A percentile compares a stretch with the other conserved stretches of the same genome.
Conservation (phyloP, 495 filamentous ascomycete genomes). For the Aspergillus diversus region DNA sequence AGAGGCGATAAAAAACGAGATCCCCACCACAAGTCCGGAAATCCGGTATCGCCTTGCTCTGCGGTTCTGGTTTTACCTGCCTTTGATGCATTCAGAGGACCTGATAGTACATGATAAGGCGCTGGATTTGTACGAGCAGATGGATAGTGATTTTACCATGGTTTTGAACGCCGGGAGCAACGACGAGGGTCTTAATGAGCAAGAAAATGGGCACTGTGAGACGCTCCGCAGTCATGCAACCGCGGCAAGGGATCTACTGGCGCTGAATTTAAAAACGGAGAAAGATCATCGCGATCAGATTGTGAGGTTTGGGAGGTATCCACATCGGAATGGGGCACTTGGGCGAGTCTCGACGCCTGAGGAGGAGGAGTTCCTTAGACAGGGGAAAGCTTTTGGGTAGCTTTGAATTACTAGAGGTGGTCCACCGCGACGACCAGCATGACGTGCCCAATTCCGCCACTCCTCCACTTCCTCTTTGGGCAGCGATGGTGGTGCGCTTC, state of each 20-base stretch:
- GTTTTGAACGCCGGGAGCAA: not conserved
- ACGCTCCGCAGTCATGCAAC: not conserved
- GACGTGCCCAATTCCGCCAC: no score
- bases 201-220: not conserved
- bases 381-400: slow-evolving; percentile 13
- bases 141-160: slow-evolving; percentile 3
- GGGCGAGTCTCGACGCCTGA: slow-evolving; percentile 7
- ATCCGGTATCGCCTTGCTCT: slow-evolving; percentile 33
- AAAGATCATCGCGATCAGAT: slow-evolving; percentile 20
- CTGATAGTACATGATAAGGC: slow-evolving; percentile 31
- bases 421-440: no score
- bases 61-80: slow-evolving; percentile 39
- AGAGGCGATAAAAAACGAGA: slow-evolving; percentile 21
- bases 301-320: slow-evolving; percentile 15
- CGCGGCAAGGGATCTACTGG: not conserved
- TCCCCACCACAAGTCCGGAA: slow-evolving; percentile 24
- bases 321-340: slow-evolving; percentile 16
- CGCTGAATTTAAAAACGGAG: slow-evolving; percentile 5
- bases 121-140: slow-evolving; percentile 26
- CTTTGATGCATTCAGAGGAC: slow-evolving; percentile 40
- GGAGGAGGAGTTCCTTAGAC: slow-evolving; percentile 15
- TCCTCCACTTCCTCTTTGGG: no score
- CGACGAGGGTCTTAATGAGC: not conserved
- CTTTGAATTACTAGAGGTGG: no score
- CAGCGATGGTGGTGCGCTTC: no score